Evolutionary conservation across 2,329 filamentous ascomycete genomes (phyloP), one percentile per base, ranked within the genome.

Genomic region (Paradendryphiella salina): DNA sequence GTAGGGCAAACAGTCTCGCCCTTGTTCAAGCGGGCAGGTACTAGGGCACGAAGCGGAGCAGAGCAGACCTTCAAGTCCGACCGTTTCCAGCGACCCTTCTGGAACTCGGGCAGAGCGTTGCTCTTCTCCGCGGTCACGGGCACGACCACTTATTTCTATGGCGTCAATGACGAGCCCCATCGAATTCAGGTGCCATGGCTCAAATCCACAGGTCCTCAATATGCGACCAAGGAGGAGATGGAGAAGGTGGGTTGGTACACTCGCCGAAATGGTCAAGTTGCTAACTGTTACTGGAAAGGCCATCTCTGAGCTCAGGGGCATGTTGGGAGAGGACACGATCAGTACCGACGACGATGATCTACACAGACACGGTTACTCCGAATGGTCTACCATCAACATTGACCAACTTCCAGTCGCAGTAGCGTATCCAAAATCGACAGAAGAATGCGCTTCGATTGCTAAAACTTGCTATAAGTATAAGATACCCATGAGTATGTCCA

Each of bases 381-480:
- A 88, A 65, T 88, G 85, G 85, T 87, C 85, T 0, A 83, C 83
- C 0, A 81, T 85, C 60, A 89, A 89, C 63, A 82, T 83, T 21
- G 77, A 83, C 23, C 79, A 78, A 15, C 75, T 86, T 1, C 85
- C 86, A 0, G 80, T 86, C 5, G 85, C 86, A 1, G 79, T 89
- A 7, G 82, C 82, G 2, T 86, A 86, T 55, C 87, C 87, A 0
- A 79, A 76, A 23, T 80, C 76, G 1, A 89, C 86, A 0, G 80
- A 84, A 49, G 80, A 89, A 14, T 86, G 89, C 2, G 82, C 81
- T 0, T 66, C 75, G 31, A 83, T 89, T 49, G 85, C 84, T 26
- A 79, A 85, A 57, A 79, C 92, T 46, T 96, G 91, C 75, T 80
- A 88, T 74, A 87, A 87, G 69, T 86, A 91, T 72, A 85, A 82